A percentile compares a stretch with the other conserved stretches of the same genome.
Evolutionary conservation across 345 rosid species (phyloP).

Genomic region (Bruguiera gymnorhiza): DNA sequence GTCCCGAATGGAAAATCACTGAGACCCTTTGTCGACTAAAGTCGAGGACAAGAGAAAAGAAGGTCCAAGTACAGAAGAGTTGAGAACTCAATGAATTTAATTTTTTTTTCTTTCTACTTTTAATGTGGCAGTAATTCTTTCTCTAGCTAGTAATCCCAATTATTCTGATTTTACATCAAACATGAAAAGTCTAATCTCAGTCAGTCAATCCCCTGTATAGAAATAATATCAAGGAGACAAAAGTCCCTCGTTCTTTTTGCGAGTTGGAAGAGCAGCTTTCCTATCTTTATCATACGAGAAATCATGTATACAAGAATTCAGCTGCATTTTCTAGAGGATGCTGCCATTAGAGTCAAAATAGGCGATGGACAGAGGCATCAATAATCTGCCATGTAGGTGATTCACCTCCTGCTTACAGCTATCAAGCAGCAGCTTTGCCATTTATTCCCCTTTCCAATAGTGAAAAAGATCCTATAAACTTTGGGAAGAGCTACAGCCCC

Average conservation of each 20-base stretch:
- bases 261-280: neutral
- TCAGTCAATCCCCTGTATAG: neutral
- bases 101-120: neutral
- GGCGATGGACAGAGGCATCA: conserved; percentile 4
- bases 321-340: neutral
- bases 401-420: conserved; percentile 15
- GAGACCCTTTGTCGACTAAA: neutral
- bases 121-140: neutral
- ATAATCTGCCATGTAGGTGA: neutral
- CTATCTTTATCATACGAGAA: neutral
- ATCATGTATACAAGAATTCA: neutral
- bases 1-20: neutral
- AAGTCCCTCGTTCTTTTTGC: neutral
- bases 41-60: neutral
- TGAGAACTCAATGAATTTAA: neutral
- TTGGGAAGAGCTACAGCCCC: neutral
- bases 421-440: neutral
- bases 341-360: conserved; percentile 13
- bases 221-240: neutral
- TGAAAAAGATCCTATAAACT: conserved; percentile 22
- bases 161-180: too few relatives aligned
- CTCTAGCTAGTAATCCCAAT: too few relatives aligned
- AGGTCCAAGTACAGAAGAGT: neutral
- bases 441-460: conserved; percentile 33
- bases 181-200: neutral